Base-by-base conservation (phyloP, 2,329 filamentous ascomycete species). In the Scedosporium dehoogii region DNA sequence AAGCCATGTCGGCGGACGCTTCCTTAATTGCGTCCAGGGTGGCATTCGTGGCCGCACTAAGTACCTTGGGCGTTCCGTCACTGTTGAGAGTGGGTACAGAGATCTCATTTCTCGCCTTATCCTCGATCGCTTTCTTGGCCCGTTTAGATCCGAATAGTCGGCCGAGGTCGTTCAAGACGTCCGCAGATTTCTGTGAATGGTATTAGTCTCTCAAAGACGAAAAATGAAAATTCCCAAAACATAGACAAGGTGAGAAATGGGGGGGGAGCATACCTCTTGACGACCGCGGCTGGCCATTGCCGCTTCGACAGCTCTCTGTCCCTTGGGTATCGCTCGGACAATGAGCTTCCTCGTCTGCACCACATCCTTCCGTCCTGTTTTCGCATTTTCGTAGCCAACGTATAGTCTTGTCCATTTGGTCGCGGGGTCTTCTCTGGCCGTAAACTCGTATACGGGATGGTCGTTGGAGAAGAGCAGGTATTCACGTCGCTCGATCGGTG, bases 81-180 rank as follows among this genome's bases (percentile, higher is more conserved):
- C 73, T 69, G 69, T 72, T 71, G 51, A 78, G 73, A 51, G 74
- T 75, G 25, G 60, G 53, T 38, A 62, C 12, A 3, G 38, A 27
- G 67, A 93, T 91, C 18, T 88, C 88, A 70, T 92, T 92, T 68
- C 89, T 81, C 2, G 85, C 85, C 66, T 83, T 80, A 62, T 86
- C 83, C 29, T 81, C 79, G 67, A 94, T 85, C 1, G 85, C 88
- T 76, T 92, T 93, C 79, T 87, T 89, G 23, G 90, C 88, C 75
- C 92, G 93, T 78, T 90, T 92, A 27, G 90, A 93, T 72, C 91
- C 91, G 69, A 96, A 96, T 38, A 88, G 85, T 68, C 89, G 82
- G 48, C 89, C 89, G 12, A 96, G 84, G 2, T 87, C 84, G 68
- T 85, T 87, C 67, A 84, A 84, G 70, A 83, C 82, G 29, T 87